Evolutionary conservation across 2,329 filamentous ascomycete species (phyloP), one percentile per base, ranked within the genome.

Genomic region (Colletotrichum camelliae): DNA sequence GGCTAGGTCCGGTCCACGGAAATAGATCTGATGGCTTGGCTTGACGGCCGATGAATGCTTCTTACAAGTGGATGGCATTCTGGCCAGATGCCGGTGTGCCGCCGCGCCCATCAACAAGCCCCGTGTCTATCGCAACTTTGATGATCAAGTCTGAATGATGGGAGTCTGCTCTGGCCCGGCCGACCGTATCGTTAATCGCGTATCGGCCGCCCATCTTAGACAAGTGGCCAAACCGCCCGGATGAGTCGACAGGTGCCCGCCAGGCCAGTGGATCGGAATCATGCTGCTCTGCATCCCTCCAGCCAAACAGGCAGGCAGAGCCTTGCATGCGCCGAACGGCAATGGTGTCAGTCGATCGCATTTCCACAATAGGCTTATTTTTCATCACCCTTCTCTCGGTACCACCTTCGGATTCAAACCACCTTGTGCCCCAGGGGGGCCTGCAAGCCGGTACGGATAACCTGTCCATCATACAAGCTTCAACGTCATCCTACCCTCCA

Each of bases 11-110:
- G 43, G n/a, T 33, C 27, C 48, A 21, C 70, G 7, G 57, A 69
- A 75, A 68, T 69, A 75, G 70, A 65, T 60, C 18, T 69, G 58
- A 69, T 73, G 73, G 73, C 62, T 75, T 73, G 62, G 64, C 57
- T 48, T 24, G 37, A 66, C 27, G 37, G 62, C 31, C 35, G 5
- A 21, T 65, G 43, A 65, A 29, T 52, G 52, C 21, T 15, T 4
- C 48, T 58, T 27, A 29, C 67, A 21, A 29, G 12, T 31, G 2
- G 7, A 39, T 60, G 21, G 16, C 7, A 64, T 24, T 65, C 43
- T 65, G 43, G 43, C 21, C 16, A 52, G 61, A 57, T 68, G 43
- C 64, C 35, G 64, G 43, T 52, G 43, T 52, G 43, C 43, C 43
- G 43, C n/a, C 10, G 43, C 43, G 43, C 43, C 43, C n/a, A 61